These are phyloP conservation scores for Bonia amplexicaulis DNA, from an alignment of 176 grass and related monocot species.

Conservation along the genomic window DNA sequence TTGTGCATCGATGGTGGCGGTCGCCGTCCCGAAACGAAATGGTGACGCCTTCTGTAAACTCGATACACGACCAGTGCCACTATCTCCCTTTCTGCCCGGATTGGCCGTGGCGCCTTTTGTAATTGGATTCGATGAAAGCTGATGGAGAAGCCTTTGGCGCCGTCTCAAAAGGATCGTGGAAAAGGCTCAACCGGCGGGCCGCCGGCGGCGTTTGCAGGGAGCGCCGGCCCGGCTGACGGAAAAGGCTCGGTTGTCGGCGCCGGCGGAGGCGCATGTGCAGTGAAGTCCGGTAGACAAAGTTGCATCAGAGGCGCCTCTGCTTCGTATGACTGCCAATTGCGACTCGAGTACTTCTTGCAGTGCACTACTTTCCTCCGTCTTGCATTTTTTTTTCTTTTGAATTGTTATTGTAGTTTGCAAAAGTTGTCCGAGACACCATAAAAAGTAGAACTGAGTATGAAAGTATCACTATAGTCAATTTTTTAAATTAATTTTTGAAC, in stretches of 20 bases:
- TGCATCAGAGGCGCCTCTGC: too few species aligned
- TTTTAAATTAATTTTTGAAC: too few species aligned
- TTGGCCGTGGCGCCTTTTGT: neutral
- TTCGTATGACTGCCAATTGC: too few species aligned
- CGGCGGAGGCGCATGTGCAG: neutral
- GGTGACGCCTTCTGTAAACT: neutral
- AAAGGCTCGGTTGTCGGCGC: neutral
- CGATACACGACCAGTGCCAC: neutral
- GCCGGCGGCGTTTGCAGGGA: neutral
- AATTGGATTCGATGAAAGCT: neutral
- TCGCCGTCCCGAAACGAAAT: constrained; percentile 3
- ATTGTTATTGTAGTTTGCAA: neutral
- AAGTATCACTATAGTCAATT: too few species aligned
- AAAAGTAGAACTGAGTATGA: neutral
- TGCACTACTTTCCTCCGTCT: neutral
- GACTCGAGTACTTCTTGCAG: too few species aligned
- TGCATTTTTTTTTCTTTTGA: neutral
- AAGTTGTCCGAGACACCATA: neutral
- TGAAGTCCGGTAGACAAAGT: neutral
- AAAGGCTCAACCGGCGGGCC: neutral
- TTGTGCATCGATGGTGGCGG: neutral
- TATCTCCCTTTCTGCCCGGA: neutral
- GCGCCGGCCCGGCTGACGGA: neutral
- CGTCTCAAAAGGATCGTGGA: neutral
- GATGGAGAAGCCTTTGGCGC: neutral